A percentile compares a stretch with the other conserved stretches of the same genome.
Conservation (phyloP, 805 yeast genomes). For the Sugiyamaella chiloensis region DNA sequence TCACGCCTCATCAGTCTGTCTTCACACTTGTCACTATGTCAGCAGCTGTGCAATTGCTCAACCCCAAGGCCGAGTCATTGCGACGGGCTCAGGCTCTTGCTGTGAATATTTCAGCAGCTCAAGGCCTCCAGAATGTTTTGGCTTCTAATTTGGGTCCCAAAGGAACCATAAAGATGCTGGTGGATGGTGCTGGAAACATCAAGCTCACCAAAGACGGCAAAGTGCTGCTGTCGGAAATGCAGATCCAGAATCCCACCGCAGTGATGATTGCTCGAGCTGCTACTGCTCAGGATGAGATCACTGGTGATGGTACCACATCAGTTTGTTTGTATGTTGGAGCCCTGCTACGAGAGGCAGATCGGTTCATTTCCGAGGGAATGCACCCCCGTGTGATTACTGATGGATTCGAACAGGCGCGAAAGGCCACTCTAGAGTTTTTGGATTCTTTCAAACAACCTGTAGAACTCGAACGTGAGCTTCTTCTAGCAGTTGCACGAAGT, state of each 20-base stretch:
- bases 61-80: slow-evolving; percentile 97
- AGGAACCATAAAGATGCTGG: slow-evolving; percentile 93
- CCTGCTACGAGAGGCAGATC: slow-evolving; percentile 87
- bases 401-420: slow-evolving; percentile 90
- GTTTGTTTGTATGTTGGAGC: slow-evolving; percentile 95
- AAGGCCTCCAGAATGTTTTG: slow-evolving; percentile 89
- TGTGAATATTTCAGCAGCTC: slow-evolving; percentile 94
- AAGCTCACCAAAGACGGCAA: slow-evolving; percentile 97
- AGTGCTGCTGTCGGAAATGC: slow-evolving; percentile 92
- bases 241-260: slow-evolving; percentile 88
- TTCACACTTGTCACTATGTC: too few species aligned
- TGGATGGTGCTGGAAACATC: slow-evolving; percentile 94
- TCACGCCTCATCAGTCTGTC: neutral
- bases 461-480: slow-evolving; percentile 71
- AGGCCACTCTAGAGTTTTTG: slow-evolving; percentile 64
- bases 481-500: slow-evolving; percentile 87
- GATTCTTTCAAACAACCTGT: slow-evolving; percentile 56
- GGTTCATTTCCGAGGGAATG: slow-evolving; percentile 87
- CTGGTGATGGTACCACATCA: slow-evolving; percentile 99
- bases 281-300: slow-evolving; percentile 96
- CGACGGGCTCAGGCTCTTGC: slow-evolving; percentile 93
- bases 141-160: slow-evolving; percentile 94
- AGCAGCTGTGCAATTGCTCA: slow-evolving; percentile 66
- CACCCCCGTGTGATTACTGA: slow-evolving; percentile 94
- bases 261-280: slow-evolving; percentile 94